These are phyloP conservation scores for Fusarium metavorans DNA, from an alignment of 2,329 filamentous ascomycete genomes.

Conservation along the genomic window DNA sequence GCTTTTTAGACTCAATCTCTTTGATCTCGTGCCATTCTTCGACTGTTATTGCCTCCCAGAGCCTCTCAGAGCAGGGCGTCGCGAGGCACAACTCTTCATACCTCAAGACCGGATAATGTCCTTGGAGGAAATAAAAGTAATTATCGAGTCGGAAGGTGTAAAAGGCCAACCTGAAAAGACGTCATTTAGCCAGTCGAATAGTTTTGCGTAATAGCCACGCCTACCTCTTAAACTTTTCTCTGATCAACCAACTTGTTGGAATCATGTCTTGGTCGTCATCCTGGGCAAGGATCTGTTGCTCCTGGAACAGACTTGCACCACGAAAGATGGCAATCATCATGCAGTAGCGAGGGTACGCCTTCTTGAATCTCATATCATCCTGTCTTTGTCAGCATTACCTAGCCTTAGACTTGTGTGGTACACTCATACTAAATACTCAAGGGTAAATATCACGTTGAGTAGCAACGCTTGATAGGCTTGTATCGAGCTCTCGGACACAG, in stretches of 20 bases:
- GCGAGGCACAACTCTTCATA: not conserved
- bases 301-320: not conserved
- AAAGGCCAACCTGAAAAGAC: not conserved
- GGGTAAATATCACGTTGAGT: not conserved
- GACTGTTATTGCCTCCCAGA: not conserved
- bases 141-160: not conserved
- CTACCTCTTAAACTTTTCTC: not conserved
- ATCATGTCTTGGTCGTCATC: not conserved
- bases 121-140: not conserved
- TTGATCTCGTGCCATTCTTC: not conserved
- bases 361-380: not conserved
- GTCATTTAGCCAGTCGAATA: not conserved
- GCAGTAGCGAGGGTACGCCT: not conserved
- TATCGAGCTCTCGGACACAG: not conserved
- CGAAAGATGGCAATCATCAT: not conserved
- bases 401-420: not conserved
- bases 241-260: not conserved
- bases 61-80: not conserved
- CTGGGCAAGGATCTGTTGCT: not conserved
- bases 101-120: not conserved
- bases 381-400: not conserved
- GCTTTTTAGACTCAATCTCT: not conserved
- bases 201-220: not conserved
- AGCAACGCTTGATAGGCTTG: not conserved
- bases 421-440: not conserved